Conservation (phyloP, 805 yeast genomes). For the Schwanniomyces occidentalis region DNA sequence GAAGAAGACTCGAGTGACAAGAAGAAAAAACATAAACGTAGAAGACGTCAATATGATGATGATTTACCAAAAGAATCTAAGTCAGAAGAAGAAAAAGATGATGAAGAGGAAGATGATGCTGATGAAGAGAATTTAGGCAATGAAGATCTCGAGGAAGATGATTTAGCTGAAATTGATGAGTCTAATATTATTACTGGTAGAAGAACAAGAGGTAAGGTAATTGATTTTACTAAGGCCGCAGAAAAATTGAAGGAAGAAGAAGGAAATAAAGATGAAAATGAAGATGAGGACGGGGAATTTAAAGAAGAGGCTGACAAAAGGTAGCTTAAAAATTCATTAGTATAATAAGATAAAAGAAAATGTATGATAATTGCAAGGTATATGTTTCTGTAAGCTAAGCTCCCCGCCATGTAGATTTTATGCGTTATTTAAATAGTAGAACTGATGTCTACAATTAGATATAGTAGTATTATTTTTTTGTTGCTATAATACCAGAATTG, state of each 20-base stretch:
- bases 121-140: slow-evolving; percentile 47
- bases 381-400: no score
- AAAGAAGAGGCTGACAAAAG: slow-evolving; percentile 37
- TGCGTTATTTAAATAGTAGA: no score
- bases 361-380: background rate
- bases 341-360: background rate
- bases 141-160: slow-evolving; percentile 66
- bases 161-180: slow-evolving; percentile 74
- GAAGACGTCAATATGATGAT: slow-evolving; percentile 59
- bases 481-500: no score
- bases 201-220: slow-evolving; percentile 87
- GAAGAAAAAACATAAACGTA: slow-evolving; percentile 44
- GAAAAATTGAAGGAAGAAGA: slow-evolving; percentile 61
- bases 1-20: slow-evolving; percentile 12
- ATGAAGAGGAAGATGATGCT: slow-evolving; percentile 46
- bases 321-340: background rate
- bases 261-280: slow-evolving; percentile 38
- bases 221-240: slow-evolving; percentile 82
- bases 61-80: slow-evolving; percentile 50
- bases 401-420: no score
- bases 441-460: no score
- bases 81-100: slow-evolving; percentile 45
- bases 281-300: slow-evolving; percentile 51
- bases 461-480: no score
- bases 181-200: slow-evolving; percentile 82